Base-by-base conservation (phyloP, 106 monocot genomes). In the Platanthera zijinensis region DNA sequence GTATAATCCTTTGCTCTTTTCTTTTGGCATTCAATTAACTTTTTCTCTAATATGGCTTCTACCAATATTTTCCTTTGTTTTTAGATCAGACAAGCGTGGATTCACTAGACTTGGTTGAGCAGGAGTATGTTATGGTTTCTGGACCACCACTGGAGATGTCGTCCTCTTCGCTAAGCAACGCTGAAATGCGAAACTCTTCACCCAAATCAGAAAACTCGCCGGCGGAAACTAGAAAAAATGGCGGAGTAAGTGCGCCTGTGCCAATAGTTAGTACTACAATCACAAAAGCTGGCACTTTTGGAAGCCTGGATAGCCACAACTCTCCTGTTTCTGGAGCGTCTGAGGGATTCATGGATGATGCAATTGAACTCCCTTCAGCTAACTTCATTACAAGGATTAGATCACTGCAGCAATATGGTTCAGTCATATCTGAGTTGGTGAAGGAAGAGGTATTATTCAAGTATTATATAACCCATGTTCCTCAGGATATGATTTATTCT, bases 91-190 rank as follows among this genome's bases (percentile, higher is more conserved):
- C 79, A 71, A 63, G 83, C 50, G 76, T 78, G 80, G 97, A 99
- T 83, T 92, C 92, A 71, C 76, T 93, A 77, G 97, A 99, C 57
- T 83, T 90, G 72, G 86, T 94, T 81, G 91, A 92, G 52, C 91
- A 91, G 73, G 93, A 92, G 15, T 93, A 92, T 85, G 94, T 99
- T 1, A 80, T 99, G 82, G 89, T 92, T 10, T 74, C 91, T 82
- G 91, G 85, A 52, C 90, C 89, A 69, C 83, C 87, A 17, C 61
- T 81, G 68, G 93, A 97, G 73, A 77, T 82, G 57, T 82, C 90
- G 69, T 86, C 96, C 75, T 85, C 85, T 77, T 86, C 93, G 45
- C 50, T 81, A 78, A 86, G 74, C 77, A 75, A 75, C 12, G 84
- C 84, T 28, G 76, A 63, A 73, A 51, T 79, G 64, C 71, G 57